Evolutionary conservation across 768 basidiomycete species (phyloP).

Genomic region (Filobasidium floriforme): DNA sequence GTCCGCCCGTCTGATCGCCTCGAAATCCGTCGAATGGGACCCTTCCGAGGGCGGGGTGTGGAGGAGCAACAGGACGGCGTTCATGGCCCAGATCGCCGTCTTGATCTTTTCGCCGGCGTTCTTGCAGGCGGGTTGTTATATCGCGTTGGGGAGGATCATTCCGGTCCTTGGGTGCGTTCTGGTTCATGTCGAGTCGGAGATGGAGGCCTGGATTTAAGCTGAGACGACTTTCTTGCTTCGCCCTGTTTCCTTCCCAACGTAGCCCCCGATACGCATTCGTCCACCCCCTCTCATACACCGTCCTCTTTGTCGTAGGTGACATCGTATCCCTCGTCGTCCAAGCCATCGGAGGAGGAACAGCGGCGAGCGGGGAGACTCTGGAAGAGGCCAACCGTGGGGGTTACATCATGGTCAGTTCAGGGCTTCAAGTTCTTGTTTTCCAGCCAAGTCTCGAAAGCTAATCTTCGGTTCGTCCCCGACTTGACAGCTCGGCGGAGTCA

Average conservation of each 20-base stretch:
- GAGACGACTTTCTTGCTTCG: too few relatives aligned
- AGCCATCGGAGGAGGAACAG: conserved; percentile 58
- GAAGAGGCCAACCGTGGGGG: conserved; percentile 47
- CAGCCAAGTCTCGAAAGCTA: too few relatives aligned
- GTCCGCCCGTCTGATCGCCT: conserved; percentile 13
- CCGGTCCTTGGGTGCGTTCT: conserved; percentile 3
- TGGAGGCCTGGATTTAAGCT: neutral
- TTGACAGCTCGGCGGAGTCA: conserved; percentile 49
- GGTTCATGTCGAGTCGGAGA: neutral
- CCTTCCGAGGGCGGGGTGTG: conserved; percentile 11
- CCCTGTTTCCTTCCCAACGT: neutral
- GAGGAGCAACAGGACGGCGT: conserved; percentile 14
- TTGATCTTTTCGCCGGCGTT: conserved; percentile 58
- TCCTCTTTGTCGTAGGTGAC: conserved; percentile 48
- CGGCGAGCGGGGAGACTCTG: conserved; percentile 45
- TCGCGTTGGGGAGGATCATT: conserved; percentile 50
- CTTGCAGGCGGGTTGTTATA: conserved; percentile 54
- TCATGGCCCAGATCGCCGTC: conserved; percentile 46
- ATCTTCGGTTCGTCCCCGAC: neutral
- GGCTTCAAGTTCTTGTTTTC: conserved; percentile 31
- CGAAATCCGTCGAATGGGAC: conserved; percentile 3
- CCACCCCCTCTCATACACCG: conserved; percentile 29
- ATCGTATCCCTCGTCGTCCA: conserved; percentile 59
- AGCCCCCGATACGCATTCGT: conserved; percentile 27
- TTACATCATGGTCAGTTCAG: conserved; percentile 50